Evolutionary conservation across 495 filamentous ascomycete species (phyloP), one percentile per base, ranked within the genome.

Genomic region (Hypoxylon subgilvum): DNA sequence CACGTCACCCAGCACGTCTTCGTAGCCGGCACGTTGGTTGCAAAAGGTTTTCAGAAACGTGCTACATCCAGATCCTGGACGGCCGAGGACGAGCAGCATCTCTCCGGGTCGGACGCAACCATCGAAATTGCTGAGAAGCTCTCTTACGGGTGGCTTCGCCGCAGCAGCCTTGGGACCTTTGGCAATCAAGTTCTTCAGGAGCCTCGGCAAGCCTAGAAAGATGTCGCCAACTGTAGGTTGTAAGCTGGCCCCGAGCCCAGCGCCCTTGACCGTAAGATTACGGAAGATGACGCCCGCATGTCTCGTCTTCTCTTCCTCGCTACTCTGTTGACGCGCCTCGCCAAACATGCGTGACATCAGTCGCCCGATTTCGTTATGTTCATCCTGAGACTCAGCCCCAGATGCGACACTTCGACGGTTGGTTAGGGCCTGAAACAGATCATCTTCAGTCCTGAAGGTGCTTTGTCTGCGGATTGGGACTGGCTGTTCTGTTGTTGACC

Each of bases 61-160:
- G 0, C 85, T 84, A 57, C 88, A 92, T 8, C 88, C 88, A 32
- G 82, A 80, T 0, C 88, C 88, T 1, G 88, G 88, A 17, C 86
- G 74, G 3, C 88, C 88, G 36, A 92, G 76, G 0, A 92, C 88
- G 1, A 92, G 75, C 1, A 88, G 44, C 81, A 80, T 78, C 54
- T 82, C 76, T 12, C 75, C 72, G 14, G 72, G 71, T 14, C 71
- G 74, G 6, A 79, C 69, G 6, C 73, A 70, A 32, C 82, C 82
- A 7, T 80, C 81, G 65, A 88, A 68, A 19, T 68, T 78, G 72
- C 87, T 76, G 30, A 91, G 56, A 36, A 86, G 79, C 5, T 80
- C 84, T 39, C 80, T 72, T 17, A 85, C 73, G 1, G 81, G 76
- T 1, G 79, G 73, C 34, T 81, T 82, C n/a, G 70, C 69, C 3